phyloP scores from a whole-genome alignment of 139 green algal genomes.

The Volvox africanus region DNA sequence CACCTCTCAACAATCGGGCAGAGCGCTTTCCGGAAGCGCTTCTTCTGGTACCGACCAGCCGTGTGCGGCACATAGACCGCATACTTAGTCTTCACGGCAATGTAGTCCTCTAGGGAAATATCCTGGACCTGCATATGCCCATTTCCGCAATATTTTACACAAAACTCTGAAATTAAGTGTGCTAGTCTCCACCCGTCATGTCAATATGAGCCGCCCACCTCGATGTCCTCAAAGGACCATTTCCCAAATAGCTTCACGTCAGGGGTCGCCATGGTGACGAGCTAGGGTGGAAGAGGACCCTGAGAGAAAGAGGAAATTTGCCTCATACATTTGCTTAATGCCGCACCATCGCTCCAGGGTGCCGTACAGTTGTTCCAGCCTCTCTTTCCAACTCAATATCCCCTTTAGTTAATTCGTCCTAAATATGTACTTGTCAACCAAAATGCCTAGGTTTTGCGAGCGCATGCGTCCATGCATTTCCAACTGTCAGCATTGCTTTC shows the following conservation, averaged over 20 bases:
- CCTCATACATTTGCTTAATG: too few relatives aligned
- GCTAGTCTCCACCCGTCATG: neutral
- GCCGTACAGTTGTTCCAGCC: neutral
- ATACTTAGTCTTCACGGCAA: conserved; percentile 97
- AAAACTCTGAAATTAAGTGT: neutral
- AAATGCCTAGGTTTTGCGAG: too few relatives aligned
- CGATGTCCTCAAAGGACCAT: conserved; percentile 96
- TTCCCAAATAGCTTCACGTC: conserved; percentile 95
- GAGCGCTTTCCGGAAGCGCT: conserved; percentile 98
- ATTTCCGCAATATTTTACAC: neutral
- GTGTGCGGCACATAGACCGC: conserved; percentile 97
- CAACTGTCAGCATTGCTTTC: too few relatives aligned
- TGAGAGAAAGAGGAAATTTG: conserved; percentile 5
- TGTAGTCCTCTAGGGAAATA: conserved; percentile 99
- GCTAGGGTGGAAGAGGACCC: conserved; percentile 23
- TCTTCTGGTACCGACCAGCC: conserved; percentile 97
- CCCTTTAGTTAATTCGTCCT: too few relatives aligned
- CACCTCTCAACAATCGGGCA: conserved; percentile 99
- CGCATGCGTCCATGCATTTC: too few relatives aligned
- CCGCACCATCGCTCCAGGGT: conserved; percentile 5
- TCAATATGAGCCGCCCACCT: conserved; percentile 74
- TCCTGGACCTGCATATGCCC: conserved; percentile 89
- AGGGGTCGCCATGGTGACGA: conserved; percentile 41
- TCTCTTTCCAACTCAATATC: too few relatives aligned
- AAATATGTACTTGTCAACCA: too few relatives aligned